Conservation (phyloP, 1,284 basidiomycete species). For the Boletus sp. region DNA sequence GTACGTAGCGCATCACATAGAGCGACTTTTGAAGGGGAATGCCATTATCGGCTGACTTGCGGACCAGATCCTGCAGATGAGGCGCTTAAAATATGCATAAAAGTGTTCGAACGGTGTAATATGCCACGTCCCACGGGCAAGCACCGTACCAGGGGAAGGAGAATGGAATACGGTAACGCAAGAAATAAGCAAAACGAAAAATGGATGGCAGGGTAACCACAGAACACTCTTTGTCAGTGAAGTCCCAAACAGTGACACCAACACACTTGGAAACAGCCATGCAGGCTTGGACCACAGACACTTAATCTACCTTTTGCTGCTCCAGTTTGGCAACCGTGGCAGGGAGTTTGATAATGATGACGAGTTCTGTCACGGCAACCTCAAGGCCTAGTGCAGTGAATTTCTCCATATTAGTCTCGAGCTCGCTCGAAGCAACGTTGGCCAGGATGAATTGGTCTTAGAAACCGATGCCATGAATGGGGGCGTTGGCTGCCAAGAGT, state of each 20-base stretch:
- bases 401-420: conserved; percentile 41
- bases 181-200: too few species aligned
- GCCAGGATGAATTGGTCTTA: conserved; percentile 49
- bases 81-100: background rate
- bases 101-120: background rate
- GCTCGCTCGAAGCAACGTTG: conserved; percentile 35
- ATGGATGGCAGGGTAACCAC: too few species aligned
- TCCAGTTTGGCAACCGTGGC: conserved; percentile 42
- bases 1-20: background rate
- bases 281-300: conserved; percentile 14
- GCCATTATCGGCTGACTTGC: conserved; percentile 15
- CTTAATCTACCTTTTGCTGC: conserved; percentile 40
- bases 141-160: conserved; percentile 10
- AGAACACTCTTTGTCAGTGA: conserved; percentile 17
- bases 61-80: conserved; percentile 11
- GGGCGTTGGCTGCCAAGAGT: conserved; percentile 11
- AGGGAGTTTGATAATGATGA: conserved; percentile 51
- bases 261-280: conserved; percentile 12
- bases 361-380: conserved; percentile 54
- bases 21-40: conserved; percentile 9
- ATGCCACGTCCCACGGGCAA: conserved; percentile 21
- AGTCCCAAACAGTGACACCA: conserved; percentile 24
- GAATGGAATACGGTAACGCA: too few species aligned
- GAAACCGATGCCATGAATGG: conserved; percentile 22
- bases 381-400: conserved; percentile 51